A percentile compares a stretch with the other conserved stretches of the same genome.
Conservation (phyloP, 139 green algal genomes). For the Auxenochlorella pyrenoidosa region DNA sequence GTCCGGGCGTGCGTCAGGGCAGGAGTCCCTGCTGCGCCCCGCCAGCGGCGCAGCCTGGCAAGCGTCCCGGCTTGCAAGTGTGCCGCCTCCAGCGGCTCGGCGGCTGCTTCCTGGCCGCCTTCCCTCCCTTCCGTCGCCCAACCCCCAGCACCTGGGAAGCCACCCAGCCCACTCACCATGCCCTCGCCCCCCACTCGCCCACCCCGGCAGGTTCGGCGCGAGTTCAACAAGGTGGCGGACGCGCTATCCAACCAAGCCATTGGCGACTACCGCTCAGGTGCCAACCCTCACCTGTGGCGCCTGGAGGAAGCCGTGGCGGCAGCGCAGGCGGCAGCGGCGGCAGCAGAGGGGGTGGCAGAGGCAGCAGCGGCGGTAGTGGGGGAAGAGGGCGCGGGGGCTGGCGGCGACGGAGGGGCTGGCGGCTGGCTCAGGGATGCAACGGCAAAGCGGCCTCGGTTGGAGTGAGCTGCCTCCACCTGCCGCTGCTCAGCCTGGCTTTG, state of each 20-base stretch:
- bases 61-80: too few species aligned
- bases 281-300: background rate
- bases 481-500: background rate
- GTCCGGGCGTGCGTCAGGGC: too few species aligned
- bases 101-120: too few species aligned
- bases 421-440: background rate
- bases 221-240: conserved; percentile 56
- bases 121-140: too few species aligned
- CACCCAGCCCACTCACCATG: too few species aligned
- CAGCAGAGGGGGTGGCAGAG: background rate
- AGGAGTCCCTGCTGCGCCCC: background rate
- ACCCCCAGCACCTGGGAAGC: too few species aligned
- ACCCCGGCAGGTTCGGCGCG: conserved; percentile 28
- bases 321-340: background rate
- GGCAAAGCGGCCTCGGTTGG: background rate
- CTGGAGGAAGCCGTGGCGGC: conserved; percentile 7
- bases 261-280: conserved; percentile 34
- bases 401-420: background rate
- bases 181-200: too few species aligned
- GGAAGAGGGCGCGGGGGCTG: background rate
- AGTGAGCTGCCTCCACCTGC: background rate
- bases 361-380: background rate
- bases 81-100: too few species aligned
- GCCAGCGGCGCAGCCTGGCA: background rate
- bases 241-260: conserved; percentile 61